Percentiles rank a stretch among this genome's conserved stretches.
phyloP scores from a whole-genome alignment of 2,329 filamentous ascomycete species.

The Helotiales sp. region DNA sequence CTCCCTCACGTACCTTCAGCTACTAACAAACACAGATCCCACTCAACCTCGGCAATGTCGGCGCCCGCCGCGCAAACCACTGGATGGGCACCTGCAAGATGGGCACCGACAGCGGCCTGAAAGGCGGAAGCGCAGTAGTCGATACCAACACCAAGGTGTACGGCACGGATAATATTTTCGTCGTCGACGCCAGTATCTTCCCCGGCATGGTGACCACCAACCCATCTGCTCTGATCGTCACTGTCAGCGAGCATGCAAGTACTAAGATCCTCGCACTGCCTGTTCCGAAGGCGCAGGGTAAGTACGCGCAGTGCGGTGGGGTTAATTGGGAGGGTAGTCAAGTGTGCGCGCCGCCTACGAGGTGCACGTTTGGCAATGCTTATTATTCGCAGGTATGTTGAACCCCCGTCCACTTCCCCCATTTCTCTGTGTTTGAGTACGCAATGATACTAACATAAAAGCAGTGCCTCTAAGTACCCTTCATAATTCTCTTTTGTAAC shows the following conservation, averaged over 20 bases:
- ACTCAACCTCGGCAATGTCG: conserved; percentile 37
- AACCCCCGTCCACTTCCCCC: not conserved
- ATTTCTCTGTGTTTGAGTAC: not conserved
- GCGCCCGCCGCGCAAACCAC: conserved; percentile 38
- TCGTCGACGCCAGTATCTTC: conserved; percentile 73
- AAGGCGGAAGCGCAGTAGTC: conserved; percentile 64
- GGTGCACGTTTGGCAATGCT: conserved; percentile 27
- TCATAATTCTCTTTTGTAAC: not conserved
- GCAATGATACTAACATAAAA: not conserved
- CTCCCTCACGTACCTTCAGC: not conserved
- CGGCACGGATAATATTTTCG: conserved; percentile 70
- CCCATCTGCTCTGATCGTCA: conserved; percentile 67
- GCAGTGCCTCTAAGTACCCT: not conserved
- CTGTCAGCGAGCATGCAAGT: conserved; percentile 59
- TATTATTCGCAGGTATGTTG: conserved; percentile 30
- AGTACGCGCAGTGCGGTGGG: conserved; percentile 36
- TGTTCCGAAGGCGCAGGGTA: not conserved
- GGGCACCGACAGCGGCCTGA: conserved; percentile 44
- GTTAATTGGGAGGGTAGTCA: conserved; percentile 26
- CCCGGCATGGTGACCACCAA: conserved; percentile 72
- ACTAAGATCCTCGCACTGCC: conserved; percentile 6
- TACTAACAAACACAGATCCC: conserved; percentile 30
- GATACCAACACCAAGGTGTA: conserved; percentile 68
- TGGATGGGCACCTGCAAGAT: conserved; percentile 48
- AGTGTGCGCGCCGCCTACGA: conserved; percentile 20